A percentile compares a stretch with the other conserved stretches of the same genome.
Evolutionary conservation across 2,329 filamentous ascomycete species (phyloP).

Genomic region (Diplodia scrobiculata): DNA sequence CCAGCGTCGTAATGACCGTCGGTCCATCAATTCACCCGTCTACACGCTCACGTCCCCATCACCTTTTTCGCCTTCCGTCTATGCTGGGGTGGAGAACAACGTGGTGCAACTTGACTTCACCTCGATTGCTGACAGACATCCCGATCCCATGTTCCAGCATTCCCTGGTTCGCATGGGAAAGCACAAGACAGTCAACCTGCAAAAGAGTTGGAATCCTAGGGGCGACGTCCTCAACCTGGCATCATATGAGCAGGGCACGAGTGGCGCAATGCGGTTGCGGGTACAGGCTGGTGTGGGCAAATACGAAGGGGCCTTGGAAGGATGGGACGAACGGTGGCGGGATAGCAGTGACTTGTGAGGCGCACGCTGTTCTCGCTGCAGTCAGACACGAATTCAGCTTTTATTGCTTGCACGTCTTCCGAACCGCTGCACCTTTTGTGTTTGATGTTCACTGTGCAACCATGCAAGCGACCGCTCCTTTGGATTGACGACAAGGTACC

Average conservation of each 20-base stretch:
- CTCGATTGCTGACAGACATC: slow-evolving; percentile 46
- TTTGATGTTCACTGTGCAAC: neutral
- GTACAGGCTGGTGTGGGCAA: slow-evolving; percentile 44
- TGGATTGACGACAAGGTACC: neutral
- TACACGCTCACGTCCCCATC: slow-evolving; percentile 54
- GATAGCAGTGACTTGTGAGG: slow-evolving; percentile 32
- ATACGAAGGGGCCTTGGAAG: slow-evolving; percentile 28
- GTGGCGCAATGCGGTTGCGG: slow-evolving; percentile 44
- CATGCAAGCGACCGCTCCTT: neutral
- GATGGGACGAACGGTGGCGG: slow-evolving; percentile 47
- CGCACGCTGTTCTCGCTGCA: neutral
- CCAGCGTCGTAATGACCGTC: slow-evolving; percentile 32
- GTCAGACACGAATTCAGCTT: slow-evolving; percentile 10
- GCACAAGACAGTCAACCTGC: slow-evolving; percentile 35
- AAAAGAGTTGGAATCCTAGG: slow-evolving; percentile 39
- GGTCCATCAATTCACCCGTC: slow-evolving; percentile 45
- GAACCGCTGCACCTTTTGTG: neutral
- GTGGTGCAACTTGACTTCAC: slow-evolving; percentile 51
- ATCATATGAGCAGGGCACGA: slow-evolving; percentile 51
- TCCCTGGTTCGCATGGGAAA: slow-evolving; percentile 7
- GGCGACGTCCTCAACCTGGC: slow-evolving; percentile 48
- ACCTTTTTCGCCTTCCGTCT: slow-evolving; percentile 49
- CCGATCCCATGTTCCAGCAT: slow-evolving; percentile 42
- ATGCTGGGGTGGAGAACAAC: slow-evolving; percentile 52
- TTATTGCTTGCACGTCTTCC: neutral